These are phyloP conservation scores for Aspergillus coremiiformis DNA, from an alignment of 495 filamentous ascomycete species.

Conservation along the genomic window DNA sequence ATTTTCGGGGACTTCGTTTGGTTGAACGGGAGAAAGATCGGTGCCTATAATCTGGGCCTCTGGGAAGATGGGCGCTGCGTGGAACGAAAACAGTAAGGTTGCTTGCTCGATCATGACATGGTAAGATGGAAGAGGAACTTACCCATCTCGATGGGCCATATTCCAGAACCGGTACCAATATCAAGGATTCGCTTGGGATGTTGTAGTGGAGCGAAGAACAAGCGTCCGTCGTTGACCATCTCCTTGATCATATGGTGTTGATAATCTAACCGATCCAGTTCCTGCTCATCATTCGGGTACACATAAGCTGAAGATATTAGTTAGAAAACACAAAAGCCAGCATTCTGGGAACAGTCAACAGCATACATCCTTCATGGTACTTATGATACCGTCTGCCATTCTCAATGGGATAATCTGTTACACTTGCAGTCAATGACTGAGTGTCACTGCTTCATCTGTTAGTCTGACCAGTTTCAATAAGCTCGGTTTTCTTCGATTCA, in stretches of 20 bases:
- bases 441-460: slow-evolving; percentile 29
- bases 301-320: slow-evolving; percentile 37
- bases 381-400: slow-evolving; percentile 51
- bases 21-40: slow-evolving; percentile 59
- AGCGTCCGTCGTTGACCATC: slow-evolving; percentile 40
- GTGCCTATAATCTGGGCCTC: slow-evolving; percentile 50
- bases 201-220: slow-evolving; percentile 54
- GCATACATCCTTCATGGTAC: slow-evolving; percentile 49
- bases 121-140: slow-evolving; percentile 17
- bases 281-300: slow-evolving; percentile 52
- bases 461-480: neutral
- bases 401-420: slow-evolving; percentile 46
- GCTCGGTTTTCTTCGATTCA: neutral
- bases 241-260: slow-evolving; percentile 58
- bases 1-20: slow-evolving; percentile 48
- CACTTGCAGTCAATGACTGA: slow-evolving; percentile 44
- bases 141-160: slow-evolving; percentile 63
- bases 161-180: slow-evolving; percentile 63
- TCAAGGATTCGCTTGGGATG: slow-evolving; percentile 55
- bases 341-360: neutral
- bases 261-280: slow-evolving; percentile 49
- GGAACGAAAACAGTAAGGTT: neutral
- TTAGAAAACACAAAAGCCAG: neutral
- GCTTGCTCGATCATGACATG: neutral
- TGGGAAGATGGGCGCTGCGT: slow-evolving; percentile 45